A percentile compares a stretch with the other conserved stretches of the same genome.
Conservation (phyloP, 257 asterid genomes). For the Coffea eugenioides region DNA sequence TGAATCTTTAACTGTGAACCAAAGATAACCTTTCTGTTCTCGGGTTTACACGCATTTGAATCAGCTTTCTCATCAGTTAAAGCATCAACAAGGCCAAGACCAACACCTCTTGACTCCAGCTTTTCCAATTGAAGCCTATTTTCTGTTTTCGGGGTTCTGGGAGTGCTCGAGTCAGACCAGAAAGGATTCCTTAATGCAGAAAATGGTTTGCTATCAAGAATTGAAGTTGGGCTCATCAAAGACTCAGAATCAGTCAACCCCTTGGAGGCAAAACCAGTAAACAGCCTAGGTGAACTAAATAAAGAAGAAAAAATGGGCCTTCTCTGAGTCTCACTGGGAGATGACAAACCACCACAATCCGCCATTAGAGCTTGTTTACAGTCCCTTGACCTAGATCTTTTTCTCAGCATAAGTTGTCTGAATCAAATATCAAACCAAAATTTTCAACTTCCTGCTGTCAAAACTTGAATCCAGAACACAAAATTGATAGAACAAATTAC, state of each 20-base stretch:
- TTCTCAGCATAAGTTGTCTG: slow-evolving; percentile 22
- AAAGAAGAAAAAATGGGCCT: slow-evolving; percentile 52
- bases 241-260: slow-evolving; percentile 49
- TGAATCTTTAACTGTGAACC: slow-evolving; percentile 83
- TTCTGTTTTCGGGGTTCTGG: slow-evolving; percentile 44
- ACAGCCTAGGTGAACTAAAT: slow-evolving; percentile 63
- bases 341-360: slow-evolving; percentile 40
- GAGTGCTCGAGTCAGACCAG: slow-evolving; percentile 39
- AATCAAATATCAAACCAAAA: slow-evolving; percentile 22
- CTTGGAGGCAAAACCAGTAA: slow-evolving; percentile 47
- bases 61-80: slow-evolving; percentile 48
- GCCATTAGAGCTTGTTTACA: slow-evolving; percentile 48
- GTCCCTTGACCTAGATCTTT: slow-evolving; percentile 15
- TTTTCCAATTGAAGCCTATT: slow-evolving; percentile 46
- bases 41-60: slow-evolving; percentile 32
- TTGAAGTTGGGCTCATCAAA: slow-evolving; percentile 71
- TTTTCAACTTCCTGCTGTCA: slow-evolving; percentile 16
- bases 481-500: neutral
- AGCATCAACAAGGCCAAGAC: slow-evolving; percentile 66
- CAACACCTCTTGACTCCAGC: slow-evolving; percentile 42
- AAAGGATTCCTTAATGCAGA: slow-evolving; percentile 46
- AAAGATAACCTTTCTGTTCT: slow-evolving; percentile 54
- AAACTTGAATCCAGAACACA: neutral
- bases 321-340: slow-evolving; percentile 39
- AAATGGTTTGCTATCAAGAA: slow-evolving; percentile 57